phyloP scores from a whole-genome alignment of 2,329 filamentous ascomycete species.

The Neonectria hederae region DNA sequence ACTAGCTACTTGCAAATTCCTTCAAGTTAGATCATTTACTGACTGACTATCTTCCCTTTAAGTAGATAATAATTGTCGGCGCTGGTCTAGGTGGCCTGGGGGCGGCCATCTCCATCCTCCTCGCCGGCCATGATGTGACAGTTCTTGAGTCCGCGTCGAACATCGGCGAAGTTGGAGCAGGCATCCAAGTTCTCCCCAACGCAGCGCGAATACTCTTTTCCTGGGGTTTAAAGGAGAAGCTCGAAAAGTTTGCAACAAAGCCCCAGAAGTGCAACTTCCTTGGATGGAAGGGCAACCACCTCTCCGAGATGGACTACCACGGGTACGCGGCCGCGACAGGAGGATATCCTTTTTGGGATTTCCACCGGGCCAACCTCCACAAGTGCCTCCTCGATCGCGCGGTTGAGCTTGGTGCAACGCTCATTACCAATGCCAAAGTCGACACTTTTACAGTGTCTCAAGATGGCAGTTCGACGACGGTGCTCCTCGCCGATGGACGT shows the following conservation, averaged over 20 bases:
- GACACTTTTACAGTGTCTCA: constrained; percentile 19
- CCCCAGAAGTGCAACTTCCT: constrained; percentile 41
- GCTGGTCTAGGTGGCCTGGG: constrained; percentile 41
- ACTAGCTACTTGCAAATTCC: not conserved
- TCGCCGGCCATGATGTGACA: constrained; percentile 40
- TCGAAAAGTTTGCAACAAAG: constrained; percentile 32
- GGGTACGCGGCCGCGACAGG: constrained; percentile 32
- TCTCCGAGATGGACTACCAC: constrained; percentile 39
- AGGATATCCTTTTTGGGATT: constrained; percentile 53
- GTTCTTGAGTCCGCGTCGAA: constrained; percentile 36
- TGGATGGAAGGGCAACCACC: constrained; percentile 39
- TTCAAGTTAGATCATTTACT: not conserved
- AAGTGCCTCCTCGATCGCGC: constrained; percentile 53
- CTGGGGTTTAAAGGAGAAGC: constrained; percentile 35
- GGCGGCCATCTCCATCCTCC: constrained; percentile 36
- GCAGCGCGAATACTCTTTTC: constrained; percentile 35
- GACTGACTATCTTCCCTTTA: not conserved
- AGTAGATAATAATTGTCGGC: constrained; percentile 35
- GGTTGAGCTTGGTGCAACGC: constrained; percentile 49
- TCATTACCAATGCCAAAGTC: constrained; percentile 39
- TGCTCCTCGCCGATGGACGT: constrained; percentile 44
- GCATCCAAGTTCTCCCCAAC: constrained; percentile 42
- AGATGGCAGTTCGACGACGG: constrained; percentile 23
- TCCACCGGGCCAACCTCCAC: constrained; percentile 62
- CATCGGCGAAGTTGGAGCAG: constrained; percentile 42